phyloP scores from a whole-genome alignment of 2,329 filamentous ascomycete genomes.

The Cercospora beticola region DNA sequence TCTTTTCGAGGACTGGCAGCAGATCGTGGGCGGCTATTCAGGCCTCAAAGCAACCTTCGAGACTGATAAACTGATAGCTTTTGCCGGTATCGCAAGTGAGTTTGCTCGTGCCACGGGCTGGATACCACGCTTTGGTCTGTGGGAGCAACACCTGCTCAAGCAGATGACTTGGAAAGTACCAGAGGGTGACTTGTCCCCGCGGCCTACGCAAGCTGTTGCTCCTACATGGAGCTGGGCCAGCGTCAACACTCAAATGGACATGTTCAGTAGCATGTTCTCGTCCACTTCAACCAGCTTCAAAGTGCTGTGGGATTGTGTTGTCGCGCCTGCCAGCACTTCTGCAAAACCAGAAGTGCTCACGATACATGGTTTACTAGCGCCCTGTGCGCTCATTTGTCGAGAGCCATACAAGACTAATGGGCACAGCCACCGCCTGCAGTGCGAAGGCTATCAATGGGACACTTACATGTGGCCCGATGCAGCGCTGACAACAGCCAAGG shows the following conservation, averaged over 20 bases:
- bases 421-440: background rate
- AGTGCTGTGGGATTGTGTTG: background rate
- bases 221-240: background rate
- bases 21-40: background rate
- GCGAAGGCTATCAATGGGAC: background rate
- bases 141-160: background rate
- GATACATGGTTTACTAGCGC: background rate
- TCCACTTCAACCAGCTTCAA: background rate
- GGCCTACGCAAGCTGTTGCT: background rate
- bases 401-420: background rate
- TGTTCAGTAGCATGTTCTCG: background rate
- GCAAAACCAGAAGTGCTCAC: background rate
- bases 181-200: background rate
- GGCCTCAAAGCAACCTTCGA: background rate
- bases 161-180: background rate
- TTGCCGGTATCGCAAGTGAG: background rate
- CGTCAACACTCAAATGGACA: background rate
- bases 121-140: background rate
- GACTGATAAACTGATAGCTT: conserved; percentile 1
- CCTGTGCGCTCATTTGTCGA: background rate
- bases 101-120: background rate
- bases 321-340: background rate
- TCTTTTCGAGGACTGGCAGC: background rate
- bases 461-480: background rate
- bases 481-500: background rate